Base-by-base conservation (phyloP, 177 flowering plant species). In the Vitis hybrid region DNA sequence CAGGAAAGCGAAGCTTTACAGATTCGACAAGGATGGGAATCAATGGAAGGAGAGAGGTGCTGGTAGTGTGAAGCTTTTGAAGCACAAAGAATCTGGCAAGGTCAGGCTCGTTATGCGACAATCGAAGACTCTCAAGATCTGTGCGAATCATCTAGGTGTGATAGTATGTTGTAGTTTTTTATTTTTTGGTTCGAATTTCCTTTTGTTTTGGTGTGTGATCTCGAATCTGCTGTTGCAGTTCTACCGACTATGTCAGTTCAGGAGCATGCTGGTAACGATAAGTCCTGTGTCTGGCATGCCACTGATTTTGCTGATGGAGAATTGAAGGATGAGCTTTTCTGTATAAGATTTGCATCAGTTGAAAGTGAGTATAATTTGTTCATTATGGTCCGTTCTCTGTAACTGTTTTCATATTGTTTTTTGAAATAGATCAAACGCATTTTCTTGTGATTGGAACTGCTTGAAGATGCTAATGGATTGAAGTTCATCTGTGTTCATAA, bases 11-110 rank as follows among this genome's bases (percentile, higher is more conserved):
- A 94, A 91, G 80, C 88, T 94, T 6, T 94, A 94, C 49, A 82
- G 95, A 68, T 94, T 86, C 65, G 94, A 92, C 60, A 90, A 87
- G 76, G 95, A 92, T 2, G 94, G 89, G 40, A 89, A 85, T 49
- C 97, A 94, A 69, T 94, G 98, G 98, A 92, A 92, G 69, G 97
- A 92, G 80, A 85, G 97, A 72, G 98, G 98, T 10, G 95, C 80
- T 63, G 98, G 98, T 11, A 80, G 84, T 32, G 95, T 94, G n/a
- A 93, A 91, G 86, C 79, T 94, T 24, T 71, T 94, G 60, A 91
- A 93, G 84, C 97, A 91, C 75, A 91, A 87, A 70, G 87, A 79
- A 21, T 70, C 85, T 9, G 86, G 83, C 6, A 93, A 85, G 71
- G 93, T 91, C 67, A 78, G 98, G 24, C 86, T 94, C 64, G 90